These are phyloP conservation scores for Monosporozyma siamensis DNA, from an alignment of 805 yeast species.

Conservation along the genomic window DNA sequence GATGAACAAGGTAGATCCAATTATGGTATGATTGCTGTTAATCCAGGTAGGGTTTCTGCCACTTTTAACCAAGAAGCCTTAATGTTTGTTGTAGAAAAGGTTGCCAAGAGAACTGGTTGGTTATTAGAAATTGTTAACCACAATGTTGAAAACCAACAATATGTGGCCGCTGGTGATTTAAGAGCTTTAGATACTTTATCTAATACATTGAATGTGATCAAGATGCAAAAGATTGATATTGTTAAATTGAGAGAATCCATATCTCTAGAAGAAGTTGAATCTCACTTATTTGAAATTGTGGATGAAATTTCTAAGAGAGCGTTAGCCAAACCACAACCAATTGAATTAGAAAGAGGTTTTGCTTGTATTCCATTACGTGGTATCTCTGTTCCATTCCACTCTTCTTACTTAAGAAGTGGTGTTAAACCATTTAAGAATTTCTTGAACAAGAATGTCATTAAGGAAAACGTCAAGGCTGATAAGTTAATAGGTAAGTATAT, in stretches of 20 bases:
- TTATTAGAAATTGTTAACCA: constrained; percentile 94
- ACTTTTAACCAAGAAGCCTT: constrained; percentile 90
- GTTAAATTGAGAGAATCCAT: constrained; percentile 74
- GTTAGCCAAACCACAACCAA: constrained; percentile 87
- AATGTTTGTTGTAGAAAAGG: constrained; percentile 87
- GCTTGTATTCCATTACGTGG: constrained; percentile 98
- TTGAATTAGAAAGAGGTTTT: constrained; percentile 93
- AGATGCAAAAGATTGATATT: constrained; percentile 89
- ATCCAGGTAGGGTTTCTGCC: constrained; percentile 85
- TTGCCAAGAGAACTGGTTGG: constrained; percentile 80
- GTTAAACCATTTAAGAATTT: constrained; percentile 98
- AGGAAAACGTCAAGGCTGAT: constrained; percentile 90
- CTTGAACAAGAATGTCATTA: constrained; percentile 90
- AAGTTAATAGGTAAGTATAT: constrained; percentile 90
- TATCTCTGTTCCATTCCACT: constrained; percentile 99
- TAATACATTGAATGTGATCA: constrained; percentile 86
- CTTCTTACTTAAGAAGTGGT: constrained; percentile 95
- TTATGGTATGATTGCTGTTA: constrained; percentile 98
- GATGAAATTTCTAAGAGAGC: constrained; percentile 77
- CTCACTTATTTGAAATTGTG: constrained; percentile 80
- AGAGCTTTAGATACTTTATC: constrained; percentile 89
- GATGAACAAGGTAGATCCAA: constrained; percentile 91
- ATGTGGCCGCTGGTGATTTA: constrained; percentile 97
- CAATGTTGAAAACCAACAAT: constrained; percentile 96
- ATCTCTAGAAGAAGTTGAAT: constrained; percentile 80